phyloP scores from a whole-genome alignment of 306 rosid species.

The Lathyrus sativus region DNA sequence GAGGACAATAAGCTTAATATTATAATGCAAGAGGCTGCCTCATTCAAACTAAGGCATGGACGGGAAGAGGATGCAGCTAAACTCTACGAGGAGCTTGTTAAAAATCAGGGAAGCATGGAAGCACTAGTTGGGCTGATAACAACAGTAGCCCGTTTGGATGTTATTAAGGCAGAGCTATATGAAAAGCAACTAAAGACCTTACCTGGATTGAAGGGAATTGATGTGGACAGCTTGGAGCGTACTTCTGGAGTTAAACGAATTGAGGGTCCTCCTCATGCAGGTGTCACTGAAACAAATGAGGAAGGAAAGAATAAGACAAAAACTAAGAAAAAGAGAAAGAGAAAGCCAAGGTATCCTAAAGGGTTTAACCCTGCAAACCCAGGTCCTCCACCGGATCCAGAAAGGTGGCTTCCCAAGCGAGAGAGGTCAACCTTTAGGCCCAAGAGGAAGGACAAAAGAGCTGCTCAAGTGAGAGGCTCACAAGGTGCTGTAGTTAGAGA shows the following conservation, averaged over 20 bases:
- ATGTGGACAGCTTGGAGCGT: conserved; percentile 84
- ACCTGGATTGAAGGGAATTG: conserved; percentile 77
- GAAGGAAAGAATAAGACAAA: conserved; percentile 82
- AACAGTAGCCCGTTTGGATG: conserved; percentile 79
- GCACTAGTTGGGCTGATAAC: conserved; percentile 84
- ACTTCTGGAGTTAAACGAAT: conserved; percentile 81
- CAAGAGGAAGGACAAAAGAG: conserved; percentile 95
- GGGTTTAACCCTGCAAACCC: conserved; percentile 95
- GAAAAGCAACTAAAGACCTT: conserved; percentile 80
- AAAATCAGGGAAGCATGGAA: conserved; percentile 79
- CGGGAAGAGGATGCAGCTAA: conserved; percentile 76
- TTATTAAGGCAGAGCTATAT: conserved; percentile 83
- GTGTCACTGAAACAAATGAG: conserved; percentile 55
- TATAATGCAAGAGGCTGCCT: conserved; percentile 90
- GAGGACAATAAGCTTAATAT: conserved; percentile 79
- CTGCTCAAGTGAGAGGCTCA: conserved; percentile 97
- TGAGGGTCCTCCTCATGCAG: conserved; percentile 53
- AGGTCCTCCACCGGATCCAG: conserved; percentile 98
- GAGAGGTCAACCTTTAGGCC: conserved; percentile 95
- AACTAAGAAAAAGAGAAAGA: conserved; percentile 90
- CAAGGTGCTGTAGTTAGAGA: conserved; percentile 92
- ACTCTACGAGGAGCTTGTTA: conserved; percentile 85
- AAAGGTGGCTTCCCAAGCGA: conserved; percentile 98
- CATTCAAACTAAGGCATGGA: conserved; percentile 85
- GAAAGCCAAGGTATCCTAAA: conserved; percentile 97